Conservation (phyloP, 2,329 filamentous ascomycete genomes). For the Xylaria hypoxylon region DNA sequence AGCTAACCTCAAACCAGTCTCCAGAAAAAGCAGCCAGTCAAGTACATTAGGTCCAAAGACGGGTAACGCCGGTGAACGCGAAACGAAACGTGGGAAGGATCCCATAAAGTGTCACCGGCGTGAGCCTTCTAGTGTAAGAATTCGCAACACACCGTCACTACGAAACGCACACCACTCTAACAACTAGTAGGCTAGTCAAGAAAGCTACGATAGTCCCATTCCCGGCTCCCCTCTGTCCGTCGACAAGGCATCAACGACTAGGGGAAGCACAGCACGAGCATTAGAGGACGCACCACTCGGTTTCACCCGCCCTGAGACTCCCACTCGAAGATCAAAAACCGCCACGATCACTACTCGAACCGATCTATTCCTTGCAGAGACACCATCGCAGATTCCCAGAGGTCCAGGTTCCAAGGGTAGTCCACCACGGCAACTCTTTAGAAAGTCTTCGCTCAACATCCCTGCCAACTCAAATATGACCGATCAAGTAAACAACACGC, state of each 20-base stretch:
- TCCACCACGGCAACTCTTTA: slow-evolving; percentile 31
- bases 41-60: slow-evolving; percentile 28
- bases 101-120: slow-evolving; percentile 33
- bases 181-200: slow-evolving; percentile 40
- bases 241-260: slow-evolving; percentile 6
- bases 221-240: slow-evolving; percentile 29
- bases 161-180: slow-evolving; percentile 18
- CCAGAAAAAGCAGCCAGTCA: slow-evolving; percentile 37
- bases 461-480: slow-evolving; percentile 32
- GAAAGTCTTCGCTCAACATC: slow-evolving; percentile 22
- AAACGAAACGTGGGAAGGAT: slow-evolving; percentile 24
- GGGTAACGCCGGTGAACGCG: slow-evolving; percentile 20
- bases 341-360: slow-evolving; percentile 31
- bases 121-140: slow-evolving; percentile 40
- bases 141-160: background rate
- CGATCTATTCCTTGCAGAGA: slow-evolving; percentile 21
- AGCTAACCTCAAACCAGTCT: slow-evolving; percentile 38
- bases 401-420: slow-evolving; percentile 16
- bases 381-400: slow-evolving; percentile 38
- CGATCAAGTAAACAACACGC: slow-evolving; percentile 29
- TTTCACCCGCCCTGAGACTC: slow-evolving; percentile 18
- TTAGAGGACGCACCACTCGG: slow-evolving; percentile 25
- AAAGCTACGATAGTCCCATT: slow-evolving; percentile 39
- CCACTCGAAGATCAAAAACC: slow-evolving; percentile 26
- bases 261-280: slow-evolving; percentile 29